Evolutionary conservation across 1,284 basidiomycete genomes (phyloP).

Genomic region (Sanghuangporus baumii): DNA sequence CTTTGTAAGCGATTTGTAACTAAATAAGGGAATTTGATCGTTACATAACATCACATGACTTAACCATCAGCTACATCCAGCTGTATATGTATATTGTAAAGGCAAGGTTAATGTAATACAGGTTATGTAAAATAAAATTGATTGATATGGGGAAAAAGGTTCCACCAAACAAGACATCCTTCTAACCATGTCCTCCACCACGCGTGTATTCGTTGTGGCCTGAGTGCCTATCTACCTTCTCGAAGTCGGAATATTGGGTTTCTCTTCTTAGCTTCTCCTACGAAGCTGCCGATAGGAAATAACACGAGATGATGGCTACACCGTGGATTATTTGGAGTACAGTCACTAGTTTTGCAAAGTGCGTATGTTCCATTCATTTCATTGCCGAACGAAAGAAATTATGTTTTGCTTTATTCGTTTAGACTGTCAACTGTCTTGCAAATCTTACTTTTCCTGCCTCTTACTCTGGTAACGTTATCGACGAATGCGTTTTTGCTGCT

Average conservation of each 20-base stretch:
- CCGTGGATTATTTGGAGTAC: slow-evolving; percentile 65
- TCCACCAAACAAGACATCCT: not conserved
- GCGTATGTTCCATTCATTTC: slow-evolving; percentile 17
- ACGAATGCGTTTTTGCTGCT: slow-evolving; percentile 75
- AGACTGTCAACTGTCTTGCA: slow-evolving; percentile 73
- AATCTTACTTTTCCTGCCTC: slow-evolving; percentile 77
- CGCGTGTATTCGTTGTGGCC: not conserved
- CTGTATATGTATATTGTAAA: no score
- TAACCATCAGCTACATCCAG: no score
- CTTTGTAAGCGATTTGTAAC: no score
- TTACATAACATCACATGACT: no score
- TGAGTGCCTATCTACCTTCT: not conserved
- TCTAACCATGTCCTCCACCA: not conserved
- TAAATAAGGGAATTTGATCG: no score
- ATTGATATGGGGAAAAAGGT: no score
- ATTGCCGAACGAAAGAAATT: not conserved
- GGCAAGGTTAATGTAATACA: no score
- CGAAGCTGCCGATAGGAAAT: not conserved
- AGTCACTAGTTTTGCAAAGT: slow-evolving; percentile 60
- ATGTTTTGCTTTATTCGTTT: slow-evolving; percentile 15
- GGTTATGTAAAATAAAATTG: no score
- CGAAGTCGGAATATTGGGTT: not conserved
- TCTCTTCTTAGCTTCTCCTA: not conserved
- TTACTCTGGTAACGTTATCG: slow-evolving; percentile 76
- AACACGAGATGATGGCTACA: not conserved